Evolutionary conservation across 1,284 basidiomycete genomes (phyloP), one percentile per base, ranked within the genome.

Genomic region (Athelia sp.): DNA sequence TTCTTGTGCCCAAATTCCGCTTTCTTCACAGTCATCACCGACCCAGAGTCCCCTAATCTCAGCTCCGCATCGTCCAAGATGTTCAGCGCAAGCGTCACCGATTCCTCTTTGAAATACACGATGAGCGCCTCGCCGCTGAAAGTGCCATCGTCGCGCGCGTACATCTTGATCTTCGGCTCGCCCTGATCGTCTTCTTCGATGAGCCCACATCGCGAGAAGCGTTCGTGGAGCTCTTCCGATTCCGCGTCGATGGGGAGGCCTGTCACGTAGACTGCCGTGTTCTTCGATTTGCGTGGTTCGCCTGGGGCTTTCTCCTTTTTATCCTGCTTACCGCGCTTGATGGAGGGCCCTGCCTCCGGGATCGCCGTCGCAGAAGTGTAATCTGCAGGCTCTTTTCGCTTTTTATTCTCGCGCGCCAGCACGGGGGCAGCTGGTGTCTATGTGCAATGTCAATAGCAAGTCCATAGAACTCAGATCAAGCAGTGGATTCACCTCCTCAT

Each of bases 71-170:
- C 96, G 65, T 98, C 95, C 51, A 99, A 74, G 53, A 99, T 75
- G 54, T 78, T 88, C 49, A 93, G 69, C 2, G 95, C 96, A 48
- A 99, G 75, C 11, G 76, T 72, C 15, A 99, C 97, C 24, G 90
- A 94, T 54, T 95, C 96, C 62, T 96, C 93, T 66, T 98, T 98
- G 76, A 98, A 97, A 67, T 92, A 99, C 43, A 98, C 93, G 50
- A 99, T 86, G 54, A 99, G 71, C 1, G 96, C 96, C 57, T 99
- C 96, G 29, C 97, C 96, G 60, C 84, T 97, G 68, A 98, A 98
- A 29, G 76, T 69, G n/a, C 93, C 93, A 53, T 91, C 85, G 2
- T 91, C 91, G 54, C 83, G 84, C 49, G 88, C 85, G 67, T 99
- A 99, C 72, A 99, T 77, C 73, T 99, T 98, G 65, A 98, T 80